Evolutionary conservation across 495 filamentous ascomycete genomes (phyloP).

Genomic region (Endocarpon pusillum): DNA sequence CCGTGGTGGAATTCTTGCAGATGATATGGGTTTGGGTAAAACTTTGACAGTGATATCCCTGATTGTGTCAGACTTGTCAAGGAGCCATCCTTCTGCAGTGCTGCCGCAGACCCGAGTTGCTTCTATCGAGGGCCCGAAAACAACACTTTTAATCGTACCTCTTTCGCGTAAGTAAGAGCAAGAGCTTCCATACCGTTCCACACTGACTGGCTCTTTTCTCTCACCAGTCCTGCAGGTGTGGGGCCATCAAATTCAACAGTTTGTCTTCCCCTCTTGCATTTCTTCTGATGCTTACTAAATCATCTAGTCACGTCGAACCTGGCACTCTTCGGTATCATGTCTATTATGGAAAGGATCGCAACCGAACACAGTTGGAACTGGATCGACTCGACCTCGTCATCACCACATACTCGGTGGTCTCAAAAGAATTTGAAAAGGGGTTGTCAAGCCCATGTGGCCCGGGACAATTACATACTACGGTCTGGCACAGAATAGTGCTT

Average conservation of each 20-base stretch:
- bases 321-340: conserved; percentile 48
- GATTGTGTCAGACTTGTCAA: conserved; percentile 37
- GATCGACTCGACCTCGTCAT: conserved; percentile 66
- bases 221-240: too few species aligned
- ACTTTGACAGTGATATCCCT: conserved; percentile 78
- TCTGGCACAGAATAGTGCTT: conserved; percentile 90
- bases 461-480: too few species aligned
- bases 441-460: too few species aligned
- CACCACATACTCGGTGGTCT: conserved; percentile 79
- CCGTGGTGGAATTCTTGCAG: conserved; percentile 86
- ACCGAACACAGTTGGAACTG: conserved; percentile 46
- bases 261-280: too few species aligned
- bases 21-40: conserved; percentile 97
- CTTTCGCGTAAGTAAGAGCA: too few species aligned
- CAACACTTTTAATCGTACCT: conserved; percentile 72
- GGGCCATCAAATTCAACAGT: too few species aligned
- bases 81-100: too few species aligned
- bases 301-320: conserved; percentile 53
- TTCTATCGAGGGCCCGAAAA: conserved; percentile 51
- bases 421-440: conserved; percentile 48
- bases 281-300: too few species aligned
- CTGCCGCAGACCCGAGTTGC: too few species aligned
- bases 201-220: too few species aligned
- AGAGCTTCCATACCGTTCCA: too few species aligned
- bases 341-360: conserved; percentile 71